A percentile compares a stretch with the other conserved stretches of the same genome.
These are phyloP conservation scores for Chaetomium globosum DNA, from an alignment of 2,329 filamentous ascomycete species.

Conservation along the genomic window DNA sequence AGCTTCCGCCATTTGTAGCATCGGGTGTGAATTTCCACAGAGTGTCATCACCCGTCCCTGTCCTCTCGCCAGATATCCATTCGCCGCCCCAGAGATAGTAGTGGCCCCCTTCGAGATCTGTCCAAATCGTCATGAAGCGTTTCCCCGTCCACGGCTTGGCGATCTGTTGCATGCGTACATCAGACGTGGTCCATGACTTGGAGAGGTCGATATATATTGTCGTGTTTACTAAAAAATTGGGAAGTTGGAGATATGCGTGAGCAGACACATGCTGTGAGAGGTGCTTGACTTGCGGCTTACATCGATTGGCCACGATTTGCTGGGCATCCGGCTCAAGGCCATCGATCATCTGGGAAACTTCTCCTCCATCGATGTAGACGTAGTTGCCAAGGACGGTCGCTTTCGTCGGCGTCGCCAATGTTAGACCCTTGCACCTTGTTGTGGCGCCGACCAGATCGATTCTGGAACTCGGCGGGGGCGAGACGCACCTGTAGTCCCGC, in stretches of 20 bases:
- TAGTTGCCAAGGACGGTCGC: slow-evolving; percentile 26
- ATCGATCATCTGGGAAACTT: slow-evolving; percentile 22
- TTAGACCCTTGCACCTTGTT: not conserved
- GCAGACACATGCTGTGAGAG: too few species aligned
- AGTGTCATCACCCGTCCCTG: not conserved
- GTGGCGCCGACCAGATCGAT: not conserved
- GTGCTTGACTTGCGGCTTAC: not conserved
- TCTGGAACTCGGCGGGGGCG: not conserved
- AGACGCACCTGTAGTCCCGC: not conserved
- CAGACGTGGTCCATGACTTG: slow-evolving; percentile 25
- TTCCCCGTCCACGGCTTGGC: slow-evolving; percentile 7
- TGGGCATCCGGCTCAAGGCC: not conserved
- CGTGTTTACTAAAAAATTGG: slow-evolving; percentile 24
- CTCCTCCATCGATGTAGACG: slow-evolving; percentile 31
- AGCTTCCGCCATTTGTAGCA: slow-evolving; percentile 23
- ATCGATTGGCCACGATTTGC: not conserved
- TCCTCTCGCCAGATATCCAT: not conserved
- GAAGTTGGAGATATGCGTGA: not conserved
- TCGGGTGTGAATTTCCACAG: slow-evolving; percentile 28
- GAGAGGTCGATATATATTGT: slow-evolving; percentile 32
- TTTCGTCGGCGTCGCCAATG: not conserved
- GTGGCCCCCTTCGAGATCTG: not conserved
- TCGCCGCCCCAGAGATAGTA: slow-evolving; percentile 27
- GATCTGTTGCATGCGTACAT: slow-evolving; percentile 16
- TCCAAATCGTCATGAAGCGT: slow-evolving; percentile 15